Percentiles rank a stretch among this genome's conserved stretches.
Conservation (phyloP, 108 stramenopile species). For the Cyclotella distinguenda region DNA sequence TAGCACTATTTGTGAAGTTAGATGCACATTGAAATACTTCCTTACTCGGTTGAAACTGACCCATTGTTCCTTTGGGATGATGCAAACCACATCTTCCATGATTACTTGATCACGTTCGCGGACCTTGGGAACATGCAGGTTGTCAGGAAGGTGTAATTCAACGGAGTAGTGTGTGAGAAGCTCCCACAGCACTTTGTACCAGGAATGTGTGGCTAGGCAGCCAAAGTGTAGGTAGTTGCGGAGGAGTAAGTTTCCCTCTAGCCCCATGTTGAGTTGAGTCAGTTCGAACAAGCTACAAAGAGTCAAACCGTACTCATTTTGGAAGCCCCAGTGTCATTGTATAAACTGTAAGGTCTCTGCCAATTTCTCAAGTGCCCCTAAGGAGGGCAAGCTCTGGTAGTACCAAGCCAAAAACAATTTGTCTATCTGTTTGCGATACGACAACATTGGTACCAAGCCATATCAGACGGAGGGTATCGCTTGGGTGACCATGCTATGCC, state of each 20-base stretch:
- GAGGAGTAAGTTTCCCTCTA: neutral
- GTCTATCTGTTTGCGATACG: no score
- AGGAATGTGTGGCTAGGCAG: constrained; percentile 2
- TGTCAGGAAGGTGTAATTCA: neutral
- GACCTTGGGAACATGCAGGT: neutral
- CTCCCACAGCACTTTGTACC: constrained; percentile 5
- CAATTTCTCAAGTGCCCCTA: no score
- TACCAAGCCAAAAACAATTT: no score
- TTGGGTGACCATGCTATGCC: no score
- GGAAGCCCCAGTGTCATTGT: no score
- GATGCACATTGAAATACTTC: neutral
- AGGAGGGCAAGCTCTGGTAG: no score
- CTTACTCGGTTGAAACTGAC: neutral
- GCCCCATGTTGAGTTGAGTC: neutral
- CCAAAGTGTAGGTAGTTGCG: neutral
- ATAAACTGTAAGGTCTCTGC: no score
- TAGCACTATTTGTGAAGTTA: neutral
- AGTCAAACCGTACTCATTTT: no score
- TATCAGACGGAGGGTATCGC: no score
- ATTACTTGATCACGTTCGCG: neutral
- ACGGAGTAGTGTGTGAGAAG: neutral
- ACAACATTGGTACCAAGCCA: no score
- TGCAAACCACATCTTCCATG: neutral
- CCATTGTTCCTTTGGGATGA: neutral
- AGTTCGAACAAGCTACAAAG: neutral